These are phyloP conservation scores for Alternaria sp. DNA, from an alignment of 2,329 filamentous ascomycete genomes.

Conservation along the genomic window DNA sequence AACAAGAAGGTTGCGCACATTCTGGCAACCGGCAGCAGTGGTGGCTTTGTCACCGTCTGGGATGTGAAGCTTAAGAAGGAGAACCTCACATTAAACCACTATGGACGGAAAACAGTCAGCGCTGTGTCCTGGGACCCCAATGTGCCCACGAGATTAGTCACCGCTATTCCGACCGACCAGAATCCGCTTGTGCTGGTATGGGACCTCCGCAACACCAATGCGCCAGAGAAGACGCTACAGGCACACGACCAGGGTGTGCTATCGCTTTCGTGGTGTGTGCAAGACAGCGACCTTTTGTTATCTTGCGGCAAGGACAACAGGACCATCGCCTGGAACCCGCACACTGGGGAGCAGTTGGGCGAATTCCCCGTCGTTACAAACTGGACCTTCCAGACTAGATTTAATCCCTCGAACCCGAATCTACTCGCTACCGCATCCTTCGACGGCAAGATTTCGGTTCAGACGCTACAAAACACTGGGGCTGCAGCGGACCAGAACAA, in stretches of 20 bases:
- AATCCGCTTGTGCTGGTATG: conserved; percentile 89
- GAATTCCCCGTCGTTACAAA: conserved; percentile 99
- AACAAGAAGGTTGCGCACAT: conserved; percentile 98
- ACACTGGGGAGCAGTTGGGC: conserved; percentile 84
- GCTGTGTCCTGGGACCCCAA: conserved; percentile 97
- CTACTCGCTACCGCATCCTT: conserved; percentile 95
- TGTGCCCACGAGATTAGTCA: conserved; percentile 89
- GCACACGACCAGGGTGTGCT: conserved; percentile 95
- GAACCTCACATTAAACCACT: conserved; percentile 89
- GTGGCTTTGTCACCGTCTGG: conserved; percentile 97
- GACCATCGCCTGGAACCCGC: conserved; percentile 95
- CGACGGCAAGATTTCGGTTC: conserved; percentile 92
- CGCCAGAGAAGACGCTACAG: conserved; percentile 84
- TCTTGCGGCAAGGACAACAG: conserved; percentile 97
- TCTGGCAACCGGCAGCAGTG: conserved; percentile 88
- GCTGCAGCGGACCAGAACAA: conserved; percentile 71
- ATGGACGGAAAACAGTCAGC: conserved; percentile 89
- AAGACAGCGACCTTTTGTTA: conserved; percentile 86
- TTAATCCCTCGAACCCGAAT: conserved; percentile 91
- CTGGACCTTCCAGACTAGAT: conserved; percentile 96
- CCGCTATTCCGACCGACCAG: conserved; percentile 87
- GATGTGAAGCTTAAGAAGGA: conserved; percentile 98
- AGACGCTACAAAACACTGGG: conserved; percentile 94
- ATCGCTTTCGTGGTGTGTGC: conserved; percentile 92
- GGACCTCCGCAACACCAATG: conserved; percentile 96